Evolutionary conservation across 441 rosid genomes (phyloP).

Genomic region (Gossypium schwendimanii): DNA sequence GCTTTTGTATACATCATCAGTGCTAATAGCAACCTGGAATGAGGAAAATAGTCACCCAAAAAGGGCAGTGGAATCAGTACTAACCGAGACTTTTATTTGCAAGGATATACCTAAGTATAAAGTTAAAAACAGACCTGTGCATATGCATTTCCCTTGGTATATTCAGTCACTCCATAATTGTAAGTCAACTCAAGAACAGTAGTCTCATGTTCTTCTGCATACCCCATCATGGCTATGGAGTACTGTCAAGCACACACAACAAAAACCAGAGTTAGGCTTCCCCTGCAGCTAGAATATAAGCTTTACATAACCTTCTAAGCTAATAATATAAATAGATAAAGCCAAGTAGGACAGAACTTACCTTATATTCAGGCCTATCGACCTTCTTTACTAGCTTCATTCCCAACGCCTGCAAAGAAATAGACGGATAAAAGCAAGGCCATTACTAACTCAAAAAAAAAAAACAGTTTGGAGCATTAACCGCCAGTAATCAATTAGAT

Average conservation of each 20-base stretch:
- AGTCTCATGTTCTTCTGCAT: conserved; percentile 79
- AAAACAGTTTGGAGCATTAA: background rate
- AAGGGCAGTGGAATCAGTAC: background rate
- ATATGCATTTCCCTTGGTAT: conserved; percentile 91
- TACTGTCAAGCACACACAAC: conserved; percentile 37
- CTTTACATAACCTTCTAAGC: too few species aligned
- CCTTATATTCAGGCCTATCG: conserved; percentile 85
- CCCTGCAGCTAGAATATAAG: background rate
- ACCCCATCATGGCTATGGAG: conserved; percentile 83
- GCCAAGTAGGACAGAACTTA: conserved; percentile 22
- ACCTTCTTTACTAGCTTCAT: conserved; percentile 67
- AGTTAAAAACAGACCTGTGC: conserved; percentile 50
- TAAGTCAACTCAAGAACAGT: conserved; percentile 81
- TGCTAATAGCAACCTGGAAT: conserved; percentile 66
- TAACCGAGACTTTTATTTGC: background rate
- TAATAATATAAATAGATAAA: background rate
- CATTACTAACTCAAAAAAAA: background rate
- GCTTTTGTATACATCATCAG: conserved; percentile 92
- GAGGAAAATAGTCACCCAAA: background rate
- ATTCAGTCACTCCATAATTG: conserved; percentile 80
- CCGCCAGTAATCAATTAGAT: too few species aligned
- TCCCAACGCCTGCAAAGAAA: conserved; percentile 68
- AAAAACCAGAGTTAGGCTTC: background rate
- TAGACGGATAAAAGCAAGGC: background rate
- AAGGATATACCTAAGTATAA: background rate